Evolutionary conservation across 257 asterid species (phyloP).

Genomic region (Jacaranda mimosifolia): DNA sequence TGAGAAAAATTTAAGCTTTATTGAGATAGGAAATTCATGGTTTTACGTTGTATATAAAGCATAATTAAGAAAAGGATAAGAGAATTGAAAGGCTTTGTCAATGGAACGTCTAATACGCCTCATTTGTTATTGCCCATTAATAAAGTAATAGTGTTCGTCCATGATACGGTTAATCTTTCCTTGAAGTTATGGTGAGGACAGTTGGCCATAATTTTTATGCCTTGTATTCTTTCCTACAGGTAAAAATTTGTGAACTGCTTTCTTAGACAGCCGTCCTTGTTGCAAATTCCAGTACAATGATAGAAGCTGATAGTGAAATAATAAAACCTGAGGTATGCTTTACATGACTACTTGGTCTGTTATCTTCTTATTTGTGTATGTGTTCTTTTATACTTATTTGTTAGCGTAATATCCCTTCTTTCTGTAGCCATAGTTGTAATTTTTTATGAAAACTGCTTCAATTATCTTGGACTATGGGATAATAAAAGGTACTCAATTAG

Average conservation of each 20-base stretch:
- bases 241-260: constrained; percentile 31
- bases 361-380: constrained; percentile 9
- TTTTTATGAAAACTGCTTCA: background rate
- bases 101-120: no score
- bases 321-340: constrained; percentile 59
- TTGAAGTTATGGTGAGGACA: background rate
- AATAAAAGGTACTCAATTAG: background rate
- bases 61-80: no score
- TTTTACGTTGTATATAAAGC: no score
- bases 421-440: constrained; percentile 5
- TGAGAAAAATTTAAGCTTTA: constrained; percentile 9
- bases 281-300: constrained; percentile 43
- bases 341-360: constrained; percentile 25
- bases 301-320: constrained; percentile 60
- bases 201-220: background rate
- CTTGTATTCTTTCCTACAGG: constrained; percentile 39
- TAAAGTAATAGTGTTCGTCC: no score
- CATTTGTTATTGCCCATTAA: no score
- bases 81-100: no score
- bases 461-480: background rate
- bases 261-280: constrained; percentile 12
- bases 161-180: background rate
- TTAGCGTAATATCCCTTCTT: background rate
- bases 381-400: background rate
- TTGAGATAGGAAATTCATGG: background rate